Evolutionary conservation across 495 filamentous ascomycete species (phyloP).

Genomic region (Aspergillus saccharolyticus): DNA sequence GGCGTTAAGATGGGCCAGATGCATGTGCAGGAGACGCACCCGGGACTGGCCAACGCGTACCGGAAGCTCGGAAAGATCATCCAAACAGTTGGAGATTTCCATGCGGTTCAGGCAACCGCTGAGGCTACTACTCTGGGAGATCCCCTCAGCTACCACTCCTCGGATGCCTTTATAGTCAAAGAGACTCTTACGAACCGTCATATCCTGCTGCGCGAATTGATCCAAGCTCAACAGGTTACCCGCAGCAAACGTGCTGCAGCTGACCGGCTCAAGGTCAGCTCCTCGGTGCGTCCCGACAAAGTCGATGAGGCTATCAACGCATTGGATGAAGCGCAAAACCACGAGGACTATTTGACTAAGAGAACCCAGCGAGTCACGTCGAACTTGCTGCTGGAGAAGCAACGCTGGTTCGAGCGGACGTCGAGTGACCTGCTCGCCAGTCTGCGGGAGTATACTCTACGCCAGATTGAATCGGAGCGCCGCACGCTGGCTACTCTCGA

Average conservation of each 20-base stretch:
- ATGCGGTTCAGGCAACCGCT: constrained; percentile 94
- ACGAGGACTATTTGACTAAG: constrained; percentile 71
- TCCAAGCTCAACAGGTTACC: constrained; percentile 78
- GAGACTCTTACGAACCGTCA: constrained; percentile 98
- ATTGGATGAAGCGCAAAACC: constrained; percentile 76
- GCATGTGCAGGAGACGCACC: constrained; percentile 83
- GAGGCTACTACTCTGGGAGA: constrained; percentile 95
- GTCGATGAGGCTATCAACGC: constrained; percentile 91
- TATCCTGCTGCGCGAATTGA: constrained; percentile 90
- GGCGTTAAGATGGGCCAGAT: constrained; percentile 83
- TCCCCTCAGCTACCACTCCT: constrained; percentile 90
- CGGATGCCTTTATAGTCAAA: constrained; percentile 96
- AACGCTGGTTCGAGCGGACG: constrained; percentile 86
- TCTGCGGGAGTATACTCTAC: constrained; percentile 87
- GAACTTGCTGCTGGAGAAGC: constrained; percentile 83
- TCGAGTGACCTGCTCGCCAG: constrained; percentile 70
- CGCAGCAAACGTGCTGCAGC: constrained; percentile 75
- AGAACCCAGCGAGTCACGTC: constrained; percentile 83
- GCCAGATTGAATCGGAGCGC: constrained; percentile 93
- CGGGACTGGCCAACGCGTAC: constrained; percentile 81
- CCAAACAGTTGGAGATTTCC: constrained; percentile 88
- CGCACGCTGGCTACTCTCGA: constrained; percentile 89
- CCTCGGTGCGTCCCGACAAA: constrained; percentile 83
- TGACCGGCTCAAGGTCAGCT: constrained; percentile 78
- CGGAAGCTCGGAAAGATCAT: constrained; percentile 91